Evolutionary conservation across 768 basidiomycete species (phyloP).

Genomic region (Termitomyces sp.): DNA sequence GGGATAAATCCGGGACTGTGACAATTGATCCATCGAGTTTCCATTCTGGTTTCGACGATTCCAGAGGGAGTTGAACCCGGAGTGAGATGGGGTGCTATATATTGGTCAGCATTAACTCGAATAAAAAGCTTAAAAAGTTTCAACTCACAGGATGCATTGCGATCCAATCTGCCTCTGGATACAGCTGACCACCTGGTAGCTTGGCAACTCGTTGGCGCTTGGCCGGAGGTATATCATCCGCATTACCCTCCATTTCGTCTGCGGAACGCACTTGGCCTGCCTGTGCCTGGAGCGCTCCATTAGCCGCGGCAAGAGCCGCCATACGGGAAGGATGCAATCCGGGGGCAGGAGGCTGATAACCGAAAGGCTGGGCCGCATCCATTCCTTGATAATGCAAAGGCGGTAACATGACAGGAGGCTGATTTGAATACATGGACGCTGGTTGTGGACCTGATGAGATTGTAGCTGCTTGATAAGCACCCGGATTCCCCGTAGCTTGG

Average conservation of each 20-base stretch:
- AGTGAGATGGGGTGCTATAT: conserved; percentile 81
- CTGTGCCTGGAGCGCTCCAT: conserved; percentile 48
- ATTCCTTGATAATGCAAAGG: conserved; percentile 83
- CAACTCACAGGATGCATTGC: conserved; percentile 74
- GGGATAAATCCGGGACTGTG: conserved; percentile 76
- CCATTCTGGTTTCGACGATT: conserved; percentile 87
- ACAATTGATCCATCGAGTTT: conserved; percentile 82
- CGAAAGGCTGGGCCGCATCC: conserved; percentile 74
- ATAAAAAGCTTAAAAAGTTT: not conserved
- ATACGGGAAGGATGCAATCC: conserved; percentile 70
- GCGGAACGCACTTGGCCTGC: conserved; percentile 74
- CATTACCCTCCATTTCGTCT: conserved; percentile 73
- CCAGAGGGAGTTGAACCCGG: conserved; percentile 76
- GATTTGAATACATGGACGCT: conserved; percentile 58
- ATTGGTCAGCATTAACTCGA: not conserved
- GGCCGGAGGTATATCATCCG: conserved; percentile 70
- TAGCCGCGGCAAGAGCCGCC: conserved; percentile 54
- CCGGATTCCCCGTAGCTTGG: conserved; percentile 37
- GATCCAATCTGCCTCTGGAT: conserved; percentile 89
- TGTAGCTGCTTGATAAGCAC: conserved; percentile 76
- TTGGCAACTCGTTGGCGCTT: conserved; percentile 89
- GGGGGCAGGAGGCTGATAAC: conserved; percentile 66
- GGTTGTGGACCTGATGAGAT: conserved; percentile 93
- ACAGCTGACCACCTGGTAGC: conserved; percentile 77
- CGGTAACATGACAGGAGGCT: conserved; percentile 74